phyloP scores from a whole-genome alignment of 179 eudicot genomes.

The Patellifolia procumbens region DNA sequence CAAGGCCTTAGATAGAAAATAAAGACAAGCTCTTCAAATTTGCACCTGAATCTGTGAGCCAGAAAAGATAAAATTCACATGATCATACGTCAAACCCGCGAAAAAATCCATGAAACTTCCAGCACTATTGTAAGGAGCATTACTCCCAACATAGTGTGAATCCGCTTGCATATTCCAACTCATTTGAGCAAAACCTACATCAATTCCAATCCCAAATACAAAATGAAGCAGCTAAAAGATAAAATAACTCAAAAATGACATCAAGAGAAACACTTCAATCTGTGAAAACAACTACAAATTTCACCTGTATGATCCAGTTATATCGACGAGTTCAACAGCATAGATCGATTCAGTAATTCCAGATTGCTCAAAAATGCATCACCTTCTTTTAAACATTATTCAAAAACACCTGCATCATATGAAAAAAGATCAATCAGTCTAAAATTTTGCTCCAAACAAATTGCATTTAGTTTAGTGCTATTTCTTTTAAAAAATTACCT shows the following conservation, averaged over 20 bases:
- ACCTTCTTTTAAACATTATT: background rate
- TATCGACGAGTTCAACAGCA: constrained; percentile 25
- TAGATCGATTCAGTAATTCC: constrained; percentile 16
- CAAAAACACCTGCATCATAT: constrained; percentile 28
- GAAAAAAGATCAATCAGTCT: background rate
- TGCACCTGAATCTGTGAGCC: constrained; percentile 63
- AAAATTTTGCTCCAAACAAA: background rate
- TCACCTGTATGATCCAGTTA: constrained; percentile 21
- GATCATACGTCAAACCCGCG: constrained; percentile 86
- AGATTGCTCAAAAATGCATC: constrained; percentile 21
- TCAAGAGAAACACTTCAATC: background rate
- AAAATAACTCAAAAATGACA: background rate
- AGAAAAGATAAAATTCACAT: constrained; percentile 80
- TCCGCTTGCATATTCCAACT: constrained; percentile 68
- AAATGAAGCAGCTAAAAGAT: background rate
- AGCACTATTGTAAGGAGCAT: constrained; percentile 58
- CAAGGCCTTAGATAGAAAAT: background rate
- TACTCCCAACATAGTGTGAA: constrained; percentile 45
- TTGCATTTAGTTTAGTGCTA: background rate
- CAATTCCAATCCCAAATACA: background rate
- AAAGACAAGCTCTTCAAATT: background rate
- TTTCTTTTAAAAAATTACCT: no score
- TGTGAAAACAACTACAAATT: background rate
- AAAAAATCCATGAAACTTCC: constrained; percentile 89
- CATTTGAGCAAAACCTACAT: constrained; percentile 43